Conservation (phyloP, 176 grass and related monocot genomes). For the Rhynchospora breviuscula region DNA sequence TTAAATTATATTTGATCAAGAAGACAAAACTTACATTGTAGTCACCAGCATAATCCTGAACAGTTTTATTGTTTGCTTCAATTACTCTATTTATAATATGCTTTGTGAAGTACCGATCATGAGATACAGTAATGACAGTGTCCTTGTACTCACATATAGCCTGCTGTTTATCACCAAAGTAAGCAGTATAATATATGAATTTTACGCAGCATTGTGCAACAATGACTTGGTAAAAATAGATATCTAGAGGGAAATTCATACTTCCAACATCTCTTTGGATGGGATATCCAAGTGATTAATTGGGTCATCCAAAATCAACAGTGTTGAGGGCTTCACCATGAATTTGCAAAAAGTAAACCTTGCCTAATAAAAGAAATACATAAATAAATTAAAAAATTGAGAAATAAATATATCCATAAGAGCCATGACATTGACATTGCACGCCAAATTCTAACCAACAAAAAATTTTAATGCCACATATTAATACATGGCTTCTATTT, state of each 20-base stretch:
- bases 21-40: constrained; percentile 65
- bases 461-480: not conserved
- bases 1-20: constrained; percentile 15
- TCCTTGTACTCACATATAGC: constrained; percentile 90
- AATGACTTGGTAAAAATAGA: not conserved
- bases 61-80: constrained; percentile 69
- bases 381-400: constrained; percentile 6
- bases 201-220: not conserved
- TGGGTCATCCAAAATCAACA: constrained; percentile 94
- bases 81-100: constrained; percentile 97
- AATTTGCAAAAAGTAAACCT: constrained; percentile 98
- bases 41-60: constrained; percentile 91
- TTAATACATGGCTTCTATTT: not conserved
- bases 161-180: constrained; percentile 48
- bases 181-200: constrained; percentile 12
- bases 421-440: not conserved
- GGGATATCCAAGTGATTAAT: constrained; percentile 99
- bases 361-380: constrained; percentile 43
- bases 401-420: not conserved
- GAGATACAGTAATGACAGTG: constrained; percentile 91
- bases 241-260: constrained; percentile 26
- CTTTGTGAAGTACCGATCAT: constrained; percentile 92
- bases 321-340: constrained; percentile 96
- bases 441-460: not conserved
- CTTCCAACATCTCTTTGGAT: constrained; percentile 99